Percentiles rank a stretch among this genome's conserved stretches.
Conservation (phyloP, 2,329 filamentous ascomycete genomes). For the Thyridium curvatum region DNA sequence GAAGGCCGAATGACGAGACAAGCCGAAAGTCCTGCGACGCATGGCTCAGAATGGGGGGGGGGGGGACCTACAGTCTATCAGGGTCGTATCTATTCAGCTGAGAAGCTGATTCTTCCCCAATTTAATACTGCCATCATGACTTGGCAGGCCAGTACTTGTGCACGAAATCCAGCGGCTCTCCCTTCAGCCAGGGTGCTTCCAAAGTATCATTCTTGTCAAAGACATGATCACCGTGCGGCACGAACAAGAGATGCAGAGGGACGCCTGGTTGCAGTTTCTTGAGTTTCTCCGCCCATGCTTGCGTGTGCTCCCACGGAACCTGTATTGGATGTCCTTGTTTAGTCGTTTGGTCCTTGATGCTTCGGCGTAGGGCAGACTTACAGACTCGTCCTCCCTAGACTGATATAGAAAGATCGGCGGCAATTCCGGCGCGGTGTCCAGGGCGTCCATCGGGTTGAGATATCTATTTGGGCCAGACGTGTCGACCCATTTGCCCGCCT, state of each 20-base stretch:
- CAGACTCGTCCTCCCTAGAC: neutral
- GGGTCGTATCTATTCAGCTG: too few relatives aligned
- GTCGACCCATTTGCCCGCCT: constrained; percentile 1
- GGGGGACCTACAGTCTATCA: too few relatives aligned
- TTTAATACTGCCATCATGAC: neutral
- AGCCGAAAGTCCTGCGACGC: too few relatives aligned
- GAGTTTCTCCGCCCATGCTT: constrained; percentile 5
- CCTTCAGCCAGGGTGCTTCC: constrained; percentile 2
- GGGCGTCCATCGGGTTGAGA: constrained; percentile 4
- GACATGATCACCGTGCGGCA: constrained; percentile 4
- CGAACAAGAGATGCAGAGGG: constrained; percentile 2
- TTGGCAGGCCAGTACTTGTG: constrained; percentile 3
- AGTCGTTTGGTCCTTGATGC: neutral
- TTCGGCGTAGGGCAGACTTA: neutral
- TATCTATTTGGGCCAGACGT: neutral
- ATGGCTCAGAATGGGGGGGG: too few relatives aligned
- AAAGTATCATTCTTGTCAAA: constrained; percentile 6
- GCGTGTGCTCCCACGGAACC: neutral
- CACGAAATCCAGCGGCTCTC: constrained; percentile 5
- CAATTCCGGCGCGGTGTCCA: constrained; percentile 1
- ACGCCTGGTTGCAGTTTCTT: constrained; percentile 6
- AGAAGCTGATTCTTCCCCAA: too few relatives aligned
- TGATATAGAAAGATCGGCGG: constrained; percentile 4
- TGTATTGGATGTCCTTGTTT: neutral
- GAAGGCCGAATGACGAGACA: too few relatives aligned